Evolutionary conservation across 768 basidiomycete genomes (phyloP), one percentile per base, ranked within the genome.

Genomic region (Xerocomellus chrysenteron): DNA sequence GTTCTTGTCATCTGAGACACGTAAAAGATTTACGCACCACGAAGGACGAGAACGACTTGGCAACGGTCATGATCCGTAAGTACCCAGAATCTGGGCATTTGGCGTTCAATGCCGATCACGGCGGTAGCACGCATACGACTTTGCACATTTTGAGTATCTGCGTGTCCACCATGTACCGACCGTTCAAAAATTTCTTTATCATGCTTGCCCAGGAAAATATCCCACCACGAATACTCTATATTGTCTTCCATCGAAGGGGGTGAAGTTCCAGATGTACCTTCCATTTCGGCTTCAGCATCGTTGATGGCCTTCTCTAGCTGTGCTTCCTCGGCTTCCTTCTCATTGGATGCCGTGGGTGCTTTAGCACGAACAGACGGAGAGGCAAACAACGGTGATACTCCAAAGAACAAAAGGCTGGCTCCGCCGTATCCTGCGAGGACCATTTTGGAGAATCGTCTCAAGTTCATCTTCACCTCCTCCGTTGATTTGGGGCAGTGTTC

Each of bases 71-170:
- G 87, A 67, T 93, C 92, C 1, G 89, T 92, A 19, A 94, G 76
- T 4, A 92, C 86, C 90, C 92, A 93, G 68, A 87, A 93, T 36
- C 89, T 78, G 3, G 92, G 91, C 85, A 91, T 88, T 58, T 85
- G 77, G 57, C 82, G 80, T 60, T 87, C 85, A 46, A 79, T 75
- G 14, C 88, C 87, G 24, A 87, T 78, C 35, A 85, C 82, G 9
- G 86, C 86, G 6, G 82, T 83, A 9, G 82, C 75, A 54, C 78
- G 78, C 73, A 82, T 75, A 53, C 76, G 78, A 30, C 70, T 74
- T 46, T 62, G 66, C 45, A 68, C 50, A 24, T 70, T 63, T 39
- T 50, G 53, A 41, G 65, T 45, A 33, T 59, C 58, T 16, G 62
- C 48, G 26, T 30, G 46, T 43, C 59, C 66, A 40, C 54, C 60